Percentiles rank a stretch among this genome's conserved stretches.
These are phyloP conservation scores for Ceratocystiopsis sp. DNA, from an alignment of 2,329 filamentous ascomycete genomes.

Conservation along the genomic window DNA sequence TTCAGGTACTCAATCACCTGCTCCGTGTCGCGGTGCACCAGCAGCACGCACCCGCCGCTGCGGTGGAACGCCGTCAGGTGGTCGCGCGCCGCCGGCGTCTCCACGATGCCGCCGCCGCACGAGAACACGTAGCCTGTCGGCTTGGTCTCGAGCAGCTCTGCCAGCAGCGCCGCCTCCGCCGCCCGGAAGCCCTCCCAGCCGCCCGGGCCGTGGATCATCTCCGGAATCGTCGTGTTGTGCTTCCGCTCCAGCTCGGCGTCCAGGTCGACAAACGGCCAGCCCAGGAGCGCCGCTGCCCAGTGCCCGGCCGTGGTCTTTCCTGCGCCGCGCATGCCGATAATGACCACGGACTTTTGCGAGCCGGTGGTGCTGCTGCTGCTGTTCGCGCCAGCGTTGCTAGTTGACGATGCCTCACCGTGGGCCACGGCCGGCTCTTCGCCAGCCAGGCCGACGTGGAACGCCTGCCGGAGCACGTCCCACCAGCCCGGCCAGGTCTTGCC, in stretches of 20 bases:
- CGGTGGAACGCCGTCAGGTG: slow-evolving; percentile 57
- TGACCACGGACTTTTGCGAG: slow-evolving; percentile 56
- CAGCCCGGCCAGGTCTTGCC: slow-evolving; percentile 98
- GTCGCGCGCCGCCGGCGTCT: slow-evolving; percentile 62
- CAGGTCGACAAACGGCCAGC: slow-evolving; percentile 67
- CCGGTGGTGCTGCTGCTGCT: slow-evolving; percentile 8
- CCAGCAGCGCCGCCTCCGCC: slow-evolving; percentile 59
- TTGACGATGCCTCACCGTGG: slow-evolving; percentile 8
- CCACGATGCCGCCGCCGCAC: slow-evolving; percentile 86
- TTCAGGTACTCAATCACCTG: slow-evolving; percentile 79
- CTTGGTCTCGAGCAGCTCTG: slow-evolving; percentile 57
- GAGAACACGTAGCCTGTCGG: slow-evolving; percentile 69
- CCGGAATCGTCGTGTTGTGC: slow-evolving; percentile 61
- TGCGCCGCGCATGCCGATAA: slow-evolving; percentile 94
- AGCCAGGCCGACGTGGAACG: slow-evolving; percentile 60
- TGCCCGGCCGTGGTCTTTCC: slow-evolving; percentile 88
- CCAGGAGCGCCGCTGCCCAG: slow-evolving; percentile 64
- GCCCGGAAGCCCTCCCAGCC: slow-evolving; percentile 84
- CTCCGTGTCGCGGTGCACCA: slow-evolving; percentile 75
- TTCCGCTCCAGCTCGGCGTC: slow-evolving; percentile 71
- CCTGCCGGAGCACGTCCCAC: slow-evolving; percentile 78
- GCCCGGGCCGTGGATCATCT: slow-evolving; percentile 53
- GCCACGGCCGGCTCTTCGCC: slow-evolving; percentile 43
- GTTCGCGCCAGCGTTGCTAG: slow-evolving; percentile 3
- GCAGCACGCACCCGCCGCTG: slow-evolving; percentile 63